Evolutionary conservation across 2,329 filamentous ascomycete genomes (phyloP).

Genomic region (Magnaporthales sp.): DNA sequence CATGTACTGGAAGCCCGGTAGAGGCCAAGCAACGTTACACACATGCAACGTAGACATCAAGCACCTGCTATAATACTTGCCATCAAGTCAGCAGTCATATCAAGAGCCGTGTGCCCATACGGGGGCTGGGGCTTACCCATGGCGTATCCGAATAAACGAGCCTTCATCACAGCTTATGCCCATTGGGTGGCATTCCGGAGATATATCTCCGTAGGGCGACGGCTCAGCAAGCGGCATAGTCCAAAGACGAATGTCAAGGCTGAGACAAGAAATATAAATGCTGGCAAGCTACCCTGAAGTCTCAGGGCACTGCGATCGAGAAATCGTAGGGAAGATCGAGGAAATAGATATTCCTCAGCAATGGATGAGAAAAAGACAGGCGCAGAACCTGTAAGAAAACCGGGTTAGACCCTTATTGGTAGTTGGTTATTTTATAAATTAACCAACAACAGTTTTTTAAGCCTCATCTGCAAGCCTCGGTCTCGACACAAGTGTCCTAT

Average conservation of each 20-base stretch:
- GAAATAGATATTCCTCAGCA: not conserved
- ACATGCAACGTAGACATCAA: not conserved
- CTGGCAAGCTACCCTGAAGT: not conserved
- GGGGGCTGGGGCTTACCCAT: conserved; percentile 1
- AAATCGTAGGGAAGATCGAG: not conserved
- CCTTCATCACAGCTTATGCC: not conserved
- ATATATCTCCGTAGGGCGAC: not conserved
- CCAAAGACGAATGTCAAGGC: not conserved
- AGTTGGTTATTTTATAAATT: not conserved
- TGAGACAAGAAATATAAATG: not conserved
- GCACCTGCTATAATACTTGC: not conserved
- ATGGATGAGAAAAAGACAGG: not conserved
- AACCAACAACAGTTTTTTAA: not conserved
- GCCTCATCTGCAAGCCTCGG: not conserved
- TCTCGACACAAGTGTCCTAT: not conserved
- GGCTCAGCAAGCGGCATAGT: not conserved
- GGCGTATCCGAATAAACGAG: not conserved
- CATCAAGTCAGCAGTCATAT: not conserved
- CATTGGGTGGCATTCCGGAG: not conserved
- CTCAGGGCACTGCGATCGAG: not conserved
- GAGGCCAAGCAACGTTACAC: not conserved
- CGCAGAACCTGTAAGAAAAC: not conserved
- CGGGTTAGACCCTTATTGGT: not conserved
- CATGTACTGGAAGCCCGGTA: not conserved
- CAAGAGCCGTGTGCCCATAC: not conserved